Evolutionary conservation across 345 rosid genomes (phyloP).

Genomic region (Hypericum perforatum): DNA sequence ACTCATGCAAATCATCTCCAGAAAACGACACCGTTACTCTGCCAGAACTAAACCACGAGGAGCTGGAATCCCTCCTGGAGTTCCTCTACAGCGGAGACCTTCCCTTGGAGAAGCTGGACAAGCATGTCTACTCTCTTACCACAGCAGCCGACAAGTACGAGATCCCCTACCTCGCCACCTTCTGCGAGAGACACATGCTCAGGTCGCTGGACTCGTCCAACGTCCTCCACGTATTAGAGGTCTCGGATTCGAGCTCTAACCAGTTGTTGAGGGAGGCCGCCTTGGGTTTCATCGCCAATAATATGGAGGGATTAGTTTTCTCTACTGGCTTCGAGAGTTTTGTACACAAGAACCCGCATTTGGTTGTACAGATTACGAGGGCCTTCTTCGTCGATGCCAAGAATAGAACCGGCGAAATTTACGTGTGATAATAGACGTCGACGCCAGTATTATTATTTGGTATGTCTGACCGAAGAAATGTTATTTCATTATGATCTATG

Average conservation of each 20-base stretch:
- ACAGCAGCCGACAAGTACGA: slow-evolving; percentile 72
- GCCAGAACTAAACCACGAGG: slow-evolving; percentile 48
- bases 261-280: slow-evolving; percentile 41
- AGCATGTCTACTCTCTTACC: slow-evolving; percentile 43
- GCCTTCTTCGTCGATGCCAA: slow-evolving; percentile 44
- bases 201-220: slow-evolving; percentile 32
- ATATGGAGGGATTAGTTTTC: slow-evolving; percentile 54
- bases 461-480: too few species aligned
- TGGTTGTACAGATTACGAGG: slow-evolving; percentile 60
- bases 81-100: slow-evolving; percentile 71
- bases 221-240: slow-evolving; percentile 54
- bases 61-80: slow-evolving; percentile 63
- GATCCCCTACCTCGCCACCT: slow-evolving; percentile 47
- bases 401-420: too few species aligned
- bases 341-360: slow-evolving; percentile 42
- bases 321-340: slow-evolving; percentile 50
- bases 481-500: too few species aligned
- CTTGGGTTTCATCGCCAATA: slow-evolving; percentile 40
- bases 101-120: slow-evolving; percentile 34
- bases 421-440: too few species aligned
- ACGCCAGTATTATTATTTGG: too few species aligned
- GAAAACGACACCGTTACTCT: slow-evolving; percentile 40
- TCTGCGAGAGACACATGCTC: slow-evolving; percentile 52
- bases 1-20: slow-evolving; percentile 44
- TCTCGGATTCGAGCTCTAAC: slow-evolving; percentile 48